These are phyloP conservation scores for Hanseniaspora nectarophila DNA, from an alignment of 805 yeast species.

Conservation along the genomic window DNA sequence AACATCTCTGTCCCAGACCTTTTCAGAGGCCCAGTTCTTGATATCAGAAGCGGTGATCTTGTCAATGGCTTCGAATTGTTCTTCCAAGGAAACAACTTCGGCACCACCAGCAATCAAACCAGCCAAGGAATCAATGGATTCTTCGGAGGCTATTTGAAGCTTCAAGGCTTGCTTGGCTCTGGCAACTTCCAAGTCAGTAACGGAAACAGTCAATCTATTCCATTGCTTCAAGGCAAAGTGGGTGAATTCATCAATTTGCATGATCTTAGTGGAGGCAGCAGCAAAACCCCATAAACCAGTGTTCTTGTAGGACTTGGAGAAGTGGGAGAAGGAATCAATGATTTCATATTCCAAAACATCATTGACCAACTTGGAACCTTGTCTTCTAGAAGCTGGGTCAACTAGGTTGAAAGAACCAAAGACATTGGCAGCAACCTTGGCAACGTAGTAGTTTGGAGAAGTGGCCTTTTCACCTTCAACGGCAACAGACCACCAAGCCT, in stretches of 20 bases:
- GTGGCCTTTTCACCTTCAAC: conserved; percentile 55
- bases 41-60: conserved; percentile 48
- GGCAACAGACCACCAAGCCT: conserved; percentile 66
- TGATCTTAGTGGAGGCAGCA: conserved; percentile 50
- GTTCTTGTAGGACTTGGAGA: conserved; percentile 60
- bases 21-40: conserved; percentile 60
- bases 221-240: conserved; percentile 78
- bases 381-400: conserved; percentile 44
- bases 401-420: conserved; percentile 44
- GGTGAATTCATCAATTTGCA: conserved; percentile 56
- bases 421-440: conserved; percentile 60
- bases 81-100: conserved; percentile 43
- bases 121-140: conserved; percentile 42
- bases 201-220: conserved; percentile 69
- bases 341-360: conserved; percentile 60
- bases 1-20: conserved; percentile 75
- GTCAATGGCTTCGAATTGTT: conserved; percentile 52
- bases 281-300: conserved; percentile 77
- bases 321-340: conserved; percentile 60
- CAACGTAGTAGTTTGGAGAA: conserved; percentile 56
- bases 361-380: conserved; percentile 60
- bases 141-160: conserved; percentile 43
- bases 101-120: conserved; percentile 35
- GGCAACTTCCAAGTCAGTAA: conserved; percentile 65
- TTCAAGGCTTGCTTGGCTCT: conserved; percentile 66